These are phyloP conservation scores for Osmanthus fragrans DNA, from an alignment of 257 asterid genomes.

Conservation along the genomic window DNA sequence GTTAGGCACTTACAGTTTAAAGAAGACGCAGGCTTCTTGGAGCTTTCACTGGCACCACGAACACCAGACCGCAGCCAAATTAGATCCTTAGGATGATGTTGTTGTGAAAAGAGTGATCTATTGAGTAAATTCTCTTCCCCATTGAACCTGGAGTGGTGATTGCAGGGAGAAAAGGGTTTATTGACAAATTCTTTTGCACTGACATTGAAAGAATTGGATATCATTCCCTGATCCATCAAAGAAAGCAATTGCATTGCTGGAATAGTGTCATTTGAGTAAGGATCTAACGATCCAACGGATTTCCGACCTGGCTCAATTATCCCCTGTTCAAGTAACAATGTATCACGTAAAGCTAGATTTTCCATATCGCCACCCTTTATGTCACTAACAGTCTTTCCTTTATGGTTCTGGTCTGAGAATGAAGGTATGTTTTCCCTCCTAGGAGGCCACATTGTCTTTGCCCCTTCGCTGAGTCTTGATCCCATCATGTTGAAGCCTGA, in stretches of 20 bases:
- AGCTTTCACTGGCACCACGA: constrained; percentile 37
- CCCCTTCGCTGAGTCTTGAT: constrained; percentile 25
- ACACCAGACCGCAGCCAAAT: constrained; percentile 27
- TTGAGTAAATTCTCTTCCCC: constrained; percentile 39
- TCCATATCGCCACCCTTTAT: constrained; percentile 29
- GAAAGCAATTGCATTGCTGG: constrained; percentile 82
- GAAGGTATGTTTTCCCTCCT: constrained; percentile 26
- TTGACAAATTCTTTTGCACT: constrained; percentile 37
- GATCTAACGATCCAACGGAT: constrained; percentile 39
- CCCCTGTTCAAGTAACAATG: constrained; percentile 20
- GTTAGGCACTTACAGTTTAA: constrained; percentile 35
- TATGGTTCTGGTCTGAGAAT: constrained; percentile 30
- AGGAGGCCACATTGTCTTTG: constrained; percentile 39
- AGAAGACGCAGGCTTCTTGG: constrained; percentile 31
- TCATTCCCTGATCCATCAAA: constrained; percentile 60
- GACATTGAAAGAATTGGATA: constrained; percentile 30
- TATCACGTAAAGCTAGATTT: constrained; percentile 20
- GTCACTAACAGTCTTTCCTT: constrained; percentile 34
- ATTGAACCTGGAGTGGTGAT: constrained; percentile 41
- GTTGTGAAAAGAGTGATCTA: constrained; percentile 35
- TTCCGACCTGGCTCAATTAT: constrained; percentile 24
- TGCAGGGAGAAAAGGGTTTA: constrained; percentile 49
- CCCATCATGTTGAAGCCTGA: constrained; percentile 36
- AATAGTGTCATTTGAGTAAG: constrained; percentile 60
- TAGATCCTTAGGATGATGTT: constrained; percentile 31